Evolutionary conservation across 2,329 filamentous ascomycete species (phyloP).

Genomic region (Diaporthe vexans): DNA sequence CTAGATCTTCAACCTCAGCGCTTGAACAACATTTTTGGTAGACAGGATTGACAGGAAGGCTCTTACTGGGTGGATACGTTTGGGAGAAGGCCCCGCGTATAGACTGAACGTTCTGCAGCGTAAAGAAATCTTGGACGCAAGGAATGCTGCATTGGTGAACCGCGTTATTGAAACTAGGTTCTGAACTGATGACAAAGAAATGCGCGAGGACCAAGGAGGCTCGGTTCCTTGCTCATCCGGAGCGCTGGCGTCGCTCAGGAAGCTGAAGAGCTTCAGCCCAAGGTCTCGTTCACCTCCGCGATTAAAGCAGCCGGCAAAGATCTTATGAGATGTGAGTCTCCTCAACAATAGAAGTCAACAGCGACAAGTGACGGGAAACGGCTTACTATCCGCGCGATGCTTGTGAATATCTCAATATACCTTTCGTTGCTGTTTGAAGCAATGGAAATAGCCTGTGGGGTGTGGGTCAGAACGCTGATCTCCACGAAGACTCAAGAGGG

Average conservation of each 20-base stretch:
- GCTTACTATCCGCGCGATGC: neutral
- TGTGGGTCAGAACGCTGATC: neutral
- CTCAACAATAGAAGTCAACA: neutral
- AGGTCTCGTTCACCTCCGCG: neutral
- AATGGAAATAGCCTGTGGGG: neutral
- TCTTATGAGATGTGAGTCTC: neutral
- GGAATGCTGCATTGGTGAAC: neutral
- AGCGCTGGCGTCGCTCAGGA: neutral
- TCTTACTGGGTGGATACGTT: neutral
- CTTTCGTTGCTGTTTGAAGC: neutral
- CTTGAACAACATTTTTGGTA: neutral
- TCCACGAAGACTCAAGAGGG: neutral
- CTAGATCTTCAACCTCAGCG: neutral
- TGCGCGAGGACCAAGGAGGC: neutral
- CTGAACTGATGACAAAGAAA: neutral
- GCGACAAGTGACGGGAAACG: neutral
- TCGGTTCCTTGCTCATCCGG: neutral
- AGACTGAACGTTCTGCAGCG: neutral
- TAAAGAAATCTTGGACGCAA: neutral
- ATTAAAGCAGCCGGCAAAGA: neutral
- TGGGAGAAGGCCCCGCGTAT: neutral
- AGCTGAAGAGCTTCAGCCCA: constrained; percentile 1
- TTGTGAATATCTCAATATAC: neutral
- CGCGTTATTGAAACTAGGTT: neutral
- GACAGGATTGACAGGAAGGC: no score